Evolutionary conservation across 768 basidiomycete genomes (phyloP), one percentile per base, ranked within the genome.

Genomic region (Suillus cothurnatus): DNA sequence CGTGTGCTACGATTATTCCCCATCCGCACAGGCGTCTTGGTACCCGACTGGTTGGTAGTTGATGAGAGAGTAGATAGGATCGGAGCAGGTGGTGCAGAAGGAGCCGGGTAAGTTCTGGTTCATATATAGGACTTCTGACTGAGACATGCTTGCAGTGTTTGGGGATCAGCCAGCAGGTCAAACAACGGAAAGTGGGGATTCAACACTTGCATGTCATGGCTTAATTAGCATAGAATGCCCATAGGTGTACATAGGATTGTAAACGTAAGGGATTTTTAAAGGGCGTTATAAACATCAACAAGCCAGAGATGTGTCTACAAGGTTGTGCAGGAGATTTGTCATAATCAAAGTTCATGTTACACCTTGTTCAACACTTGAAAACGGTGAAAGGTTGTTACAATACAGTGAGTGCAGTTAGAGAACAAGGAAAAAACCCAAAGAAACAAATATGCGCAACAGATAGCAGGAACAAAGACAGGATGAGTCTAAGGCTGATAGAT

Each of bases 1-100:
- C 81, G 88, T 61, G 86, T 84, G 1, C 74, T 83, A 2, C 84
- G 90, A 53, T 77, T 95, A n/a, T 91, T 96, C 71, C 94, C 95
- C 5, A 84, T 93, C 31, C 86, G 95, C 23, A 97, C 94, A 2
- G 93, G 93, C 4, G 81, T 94, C 3, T 75, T 86, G 11, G 81
- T 85, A 1, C 92, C 93, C 1, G 91, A 93, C 70, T 96, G 94
- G 92, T 69, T 93, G 7, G 81, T 93, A 21, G 79, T 89, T 4
- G 83, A 85, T 12, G 76, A 76, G 17, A 72, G 75, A 15, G 81
- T 86, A 23, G 90, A 90, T 67, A 71, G 64, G 52, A 74, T 83
- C 21, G 93, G 91, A 6, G 88, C 91, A 14, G 91, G 85, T n/a
- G 94, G 90, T 1, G 78, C 94, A 23, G 74, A 84, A 15, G 93